Conservation (phyloP, 805 yeast species). For the Metschnikowia orientalis region DNA sequence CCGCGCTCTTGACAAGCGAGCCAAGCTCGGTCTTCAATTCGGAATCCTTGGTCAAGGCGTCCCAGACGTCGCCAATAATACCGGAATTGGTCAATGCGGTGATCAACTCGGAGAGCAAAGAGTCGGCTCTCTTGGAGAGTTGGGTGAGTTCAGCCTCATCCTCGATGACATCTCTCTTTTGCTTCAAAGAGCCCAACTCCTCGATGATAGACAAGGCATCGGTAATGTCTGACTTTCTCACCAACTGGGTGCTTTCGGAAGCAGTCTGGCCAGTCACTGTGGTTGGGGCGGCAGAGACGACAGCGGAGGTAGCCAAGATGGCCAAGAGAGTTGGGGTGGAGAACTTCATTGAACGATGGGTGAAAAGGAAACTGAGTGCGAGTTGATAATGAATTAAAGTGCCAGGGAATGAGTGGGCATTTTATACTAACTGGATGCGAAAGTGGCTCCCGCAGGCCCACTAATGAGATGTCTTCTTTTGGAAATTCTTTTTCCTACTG, state of each 20-base stretch:
- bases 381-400: too few relatives aligned
- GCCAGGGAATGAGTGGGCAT: too few relatives aligned
- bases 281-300: conserved; percentile 34
- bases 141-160: conserved; percentile 26
- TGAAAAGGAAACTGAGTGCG: background rate
- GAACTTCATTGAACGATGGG: conserved; percentile 31
- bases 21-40: conserved; percentile 25
- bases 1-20: conserved; percentile 27
- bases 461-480: conserved; percentile 3
- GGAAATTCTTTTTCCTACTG: too few relatives aligned
- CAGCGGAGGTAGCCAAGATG: conserved; percentile 34
- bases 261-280: conserved; percentile 14
- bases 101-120: conserved; percentile 32
- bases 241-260: conserved; percentile 20
- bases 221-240: conserved; percentile 33
- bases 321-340: conserved; percentile 38
- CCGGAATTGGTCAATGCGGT: conserved; percentile 37
- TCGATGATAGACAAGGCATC: conserved; percentile 31
- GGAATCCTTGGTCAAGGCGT: conserved; percentile 30
- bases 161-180: conserved; percentile 33
- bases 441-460: background rate
- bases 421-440: too few relatives aligned
- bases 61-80: conserved; percentile 33
- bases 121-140: conserved; percentile 34
- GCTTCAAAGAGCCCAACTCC: conserved; percentile 31